Evolutionary conservation across 164 flowering plant species (phyloP), one percentile per base, ranked within the genome.

Genomic region (Umbilicus rupestris): DNA sequence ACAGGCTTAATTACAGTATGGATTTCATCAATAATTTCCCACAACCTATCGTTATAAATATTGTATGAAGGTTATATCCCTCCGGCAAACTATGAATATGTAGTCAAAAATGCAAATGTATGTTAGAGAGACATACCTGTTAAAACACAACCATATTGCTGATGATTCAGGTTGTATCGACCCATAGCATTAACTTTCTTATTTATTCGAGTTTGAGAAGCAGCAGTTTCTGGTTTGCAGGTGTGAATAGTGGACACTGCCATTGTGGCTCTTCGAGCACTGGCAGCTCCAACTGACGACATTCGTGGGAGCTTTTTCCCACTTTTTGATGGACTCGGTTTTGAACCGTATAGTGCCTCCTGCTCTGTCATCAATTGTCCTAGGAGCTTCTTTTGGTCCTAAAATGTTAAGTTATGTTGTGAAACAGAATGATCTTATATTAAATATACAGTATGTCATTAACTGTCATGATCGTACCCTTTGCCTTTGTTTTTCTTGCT

Each of bases 351-450:
- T 41, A 85, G 78, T 24, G 77, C 87, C 68, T 90, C 97, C 75
- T 90, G 90, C 71, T 88, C 86, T 55, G 88, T 81, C 39, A 86
- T 80, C 24, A 82, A 71, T 76, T 88, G 94, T 62, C 83, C 97
- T 68, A 87, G 84, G 60, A 85, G 85, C 73, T 73, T 84, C 79
- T 79, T 84, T 58, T 76, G 80, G 30, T 80, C 84, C 86, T 84
- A 65, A 49, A 22, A 17, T 39, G 39, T 3, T 57, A 28, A 67
- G 16, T 26, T 16, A 52, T 12, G 59, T 49, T 52, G 31, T n/a
- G 59, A 1, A 9, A 26, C 31, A 52, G 17, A 52, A 41, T 7
- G 8, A 11, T n/a, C n/a, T n/a, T 26, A 52, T 52, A 26, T 2
- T 5, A 24, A n/a, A 3, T 26, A 52, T 52, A 26, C 3, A 9